phyloP scores from a whole-genome alignment of 495 filamentous ascomycete genomes.

The Penicillium fimorum region DNA sequence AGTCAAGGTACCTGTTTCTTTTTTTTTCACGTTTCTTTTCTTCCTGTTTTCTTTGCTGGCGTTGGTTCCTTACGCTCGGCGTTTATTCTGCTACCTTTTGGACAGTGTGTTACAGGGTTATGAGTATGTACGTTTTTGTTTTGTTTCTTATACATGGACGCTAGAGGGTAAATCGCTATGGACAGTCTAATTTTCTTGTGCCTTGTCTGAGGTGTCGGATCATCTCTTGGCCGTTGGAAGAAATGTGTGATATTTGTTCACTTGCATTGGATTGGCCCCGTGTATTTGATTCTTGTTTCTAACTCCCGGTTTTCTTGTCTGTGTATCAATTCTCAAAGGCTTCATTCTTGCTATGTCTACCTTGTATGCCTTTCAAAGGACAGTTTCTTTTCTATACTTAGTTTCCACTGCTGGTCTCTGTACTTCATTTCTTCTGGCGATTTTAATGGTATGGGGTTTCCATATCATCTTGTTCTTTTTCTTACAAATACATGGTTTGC shows the following conservation, averaged over 20 bases:
- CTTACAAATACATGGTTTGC: too few relatives aligned
- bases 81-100: constrained; percentile 14
- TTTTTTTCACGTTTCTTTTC: constrained; percentile 11
- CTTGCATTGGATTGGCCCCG: not conserved
- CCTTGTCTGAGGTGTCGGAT: not conserved
- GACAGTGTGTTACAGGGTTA: constrained; percentile 24
- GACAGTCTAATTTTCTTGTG: constrained; percentile 5
- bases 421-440: not conserved
- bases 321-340: not conserved
- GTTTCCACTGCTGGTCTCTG: not conserved
- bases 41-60: not conserved
- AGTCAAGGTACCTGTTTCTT: constrained; percentile 22
- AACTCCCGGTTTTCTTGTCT: not conserved
- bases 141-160: constrained; percentile 9
- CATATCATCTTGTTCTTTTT: not conserved
- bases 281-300: not conserved
- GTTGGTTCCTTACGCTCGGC: constrained; percentile 20
- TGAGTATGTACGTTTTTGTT: constrained; percentile 23
- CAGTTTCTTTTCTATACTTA: not conserved
- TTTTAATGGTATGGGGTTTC: not conserved
- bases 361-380: not conserved
- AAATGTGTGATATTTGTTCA: constrained; percentile 1
- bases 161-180: constrained; percentile 5
- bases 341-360: not conserved
- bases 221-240: not conserved